Evolutionary conservation across 202 grass and related monocot species (phyloP).

Genomic region (Thinopyrum obtusiflorum): DNA sequence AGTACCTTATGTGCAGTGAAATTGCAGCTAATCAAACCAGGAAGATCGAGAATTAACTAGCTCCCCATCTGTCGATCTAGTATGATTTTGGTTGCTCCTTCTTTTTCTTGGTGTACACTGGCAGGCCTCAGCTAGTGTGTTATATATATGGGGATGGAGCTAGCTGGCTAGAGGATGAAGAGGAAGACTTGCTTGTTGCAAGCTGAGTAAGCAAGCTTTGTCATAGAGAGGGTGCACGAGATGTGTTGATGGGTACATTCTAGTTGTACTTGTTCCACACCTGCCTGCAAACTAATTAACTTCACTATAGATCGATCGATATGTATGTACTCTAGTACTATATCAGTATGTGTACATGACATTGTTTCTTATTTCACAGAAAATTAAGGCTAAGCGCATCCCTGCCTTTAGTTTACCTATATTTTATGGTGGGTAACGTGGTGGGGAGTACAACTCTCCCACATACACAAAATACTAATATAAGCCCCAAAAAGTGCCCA

Average conservation of each 20-base stretch:
- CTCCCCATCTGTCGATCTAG: not conserved
- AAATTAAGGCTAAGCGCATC: not conserved
- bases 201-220: not conserved
- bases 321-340: not conserved
- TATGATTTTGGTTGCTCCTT: not conserved
- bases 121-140: too few species aligned
- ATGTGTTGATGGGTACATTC: conserved; percentile 9
- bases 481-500: too few species aligned
- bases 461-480: too few species aligned
- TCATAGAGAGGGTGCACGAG: conserved; percentile 4
- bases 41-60: too few species aligned
- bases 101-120: not conserved
- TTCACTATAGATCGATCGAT: too few species aligned
- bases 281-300: not conserved
- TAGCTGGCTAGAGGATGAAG: not conserved
- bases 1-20: not conserved
- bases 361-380: too few species aligned
- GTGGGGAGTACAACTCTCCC: not conserved
- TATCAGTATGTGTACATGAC: conserved; percentile 1
- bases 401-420: not conserved
- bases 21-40: not conserved
- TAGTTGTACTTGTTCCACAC: not conserved
- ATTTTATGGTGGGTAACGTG: conserved; percentile 15
- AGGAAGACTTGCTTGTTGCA: not conserved
- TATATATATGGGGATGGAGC: too few species aligned